A percentile compares a stretch with the other conserved stretches of the same genome.
Evolutionary conservation across 2,329 filamentous ascomycete genomes (phyloP).

Genomic region (Pyrenochaeta sp.): DNA sequence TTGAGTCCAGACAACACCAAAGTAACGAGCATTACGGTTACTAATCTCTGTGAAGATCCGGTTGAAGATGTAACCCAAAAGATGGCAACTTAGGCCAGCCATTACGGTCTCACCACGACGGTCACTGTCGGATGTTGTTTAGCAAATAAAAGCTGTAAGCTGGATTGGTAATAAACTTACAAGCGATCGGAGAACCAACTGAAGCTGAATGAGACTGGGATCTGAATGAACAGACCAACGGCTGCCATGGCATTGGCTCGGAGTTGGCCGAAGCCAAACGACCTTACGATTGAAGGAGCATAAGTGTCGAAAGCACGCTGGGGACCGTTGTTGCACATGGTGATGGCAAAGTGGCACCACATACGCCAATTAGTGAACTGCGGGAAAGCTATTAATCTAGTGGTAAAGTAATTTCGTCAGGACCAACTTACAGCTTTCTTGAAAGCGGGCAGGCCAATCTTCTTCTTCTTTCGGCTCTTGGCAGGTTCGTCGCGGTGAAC

Average conservation of each 20-base stretch:
- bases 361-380: conserved; percentile 59
- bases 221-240: conserved; percentile 62
- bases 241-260: conserved; percentile 62
- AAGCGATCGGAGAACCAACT: conserved; percentile 62
- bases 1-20: conserved; percentile 65
- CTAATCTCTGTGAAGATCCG: conserved; percentile 55
- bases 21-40: conserved; percentile 56
- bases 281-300: conserved; percentile 61
- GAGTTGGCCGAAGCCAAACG: conserved; percentile 60
- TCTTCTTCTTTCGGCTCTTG: conserved; percentile 56
- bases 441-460: conserved; percentile 55
- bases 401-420: not conserved
- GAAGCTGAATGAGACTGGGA: conserved; percentile 61
- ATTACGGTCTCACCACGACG: conserved; percentile 62
- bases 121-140: conserved; percentile 37
- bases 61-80: conserved; percentile 63
- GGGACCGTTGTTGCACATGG: conserved; percentile 58
- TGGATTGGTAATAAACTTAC: conserved; percentile 2
- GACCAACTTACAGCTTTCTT: conserved; percentile 51
- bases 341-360: conserved; percentile 61
- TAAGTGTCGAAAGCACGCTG: conserved; percentile 61
- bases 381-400: conserved; percentile 38
- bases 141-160: conserved; percentile 18
- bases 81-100: conserved; percentile 53
- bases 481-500: conserved; percentile 26